phyloP scores from a whole-genome alignment of 1,284 basidiomycete genomes.

The Uromyces viciae-fabae region DNA sequence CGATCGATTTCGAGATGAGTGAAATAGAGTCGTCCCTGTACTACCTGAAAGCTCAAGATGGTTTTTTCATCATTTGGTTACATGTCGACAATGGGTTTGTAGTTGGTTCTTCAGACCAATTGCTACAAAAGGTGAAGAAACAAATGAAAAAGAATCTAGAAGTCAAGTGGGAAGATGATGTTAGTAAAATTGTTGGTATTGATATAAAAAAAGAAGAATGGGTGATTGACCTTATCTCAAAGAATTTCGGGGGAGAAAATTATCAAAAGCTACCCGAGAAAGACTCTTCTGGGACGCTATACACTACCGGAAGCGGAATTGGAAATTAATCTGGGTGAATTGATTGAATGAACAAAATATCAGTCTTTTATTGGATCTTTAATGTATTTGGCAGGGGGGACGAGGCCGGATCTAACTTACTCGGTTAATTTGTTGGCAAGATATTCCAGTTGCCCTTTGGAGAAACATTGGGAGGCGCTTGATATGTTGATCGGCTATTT shows the following conservation, averaged over 20 bases:
- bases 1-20: neutral
- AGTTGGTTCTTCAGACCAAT: neutral
- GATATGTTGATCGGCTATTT: neutral
- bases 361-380: neutral
- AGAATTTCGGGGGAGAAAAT: neutral
- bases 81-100: slow-evolving; percentile 21
- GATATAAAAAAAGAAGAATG: too few relatives aligned
- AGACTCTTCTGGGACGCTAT: neutral
- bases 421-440: neutral
- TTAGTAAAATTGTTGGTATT: neutral
- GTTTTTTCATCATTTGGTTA: slow-evolving; percentile 5
- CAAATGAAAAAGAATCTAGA: neutral
- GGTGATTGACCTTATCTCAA: neutral
- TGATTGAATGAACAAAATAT: neutral
- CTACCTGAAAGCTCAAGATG: neutral
- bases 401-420: neutral
- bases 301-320: neutral
- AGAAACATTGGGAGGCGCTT: neutral
- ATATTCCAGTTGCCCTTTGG: neutral
- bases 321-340: neutral
- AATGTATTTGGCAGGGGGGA: neutral
- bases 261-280: neutral
- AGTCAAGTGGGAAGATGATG: neutral
- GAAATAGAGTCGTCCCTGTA: slow-evolving; percentile 2
- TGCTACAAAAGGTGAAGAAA: neutral